phyloP scores from a whole-genome alignment of 2,329 filamentous ascomycete genomes.

The Bipolaris cookei region DNA sequence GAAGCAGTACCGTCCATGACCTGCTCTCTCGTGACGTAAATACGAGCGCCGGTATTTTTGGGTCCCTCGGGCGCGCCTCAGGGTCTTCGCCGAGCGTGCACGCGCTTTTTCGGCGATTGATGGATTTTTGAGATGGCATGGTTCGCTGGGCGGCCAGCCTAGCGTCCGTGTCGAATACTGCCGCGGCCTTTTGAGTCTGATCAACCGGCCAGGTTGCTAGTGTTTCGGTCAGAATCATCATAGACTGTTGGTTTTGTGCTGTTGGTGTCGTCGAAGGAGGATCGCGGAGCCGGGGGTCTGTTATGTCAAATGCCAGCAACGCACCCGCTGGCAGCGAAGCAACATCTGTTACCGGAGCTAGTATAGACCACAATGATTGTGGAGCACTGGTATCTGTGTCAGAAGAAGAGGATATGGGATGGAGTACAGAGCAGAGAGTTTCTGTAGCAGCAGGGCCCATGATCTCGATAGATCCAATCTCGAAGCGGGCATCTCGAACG shows the following conservation, averaged over 20 bases:
- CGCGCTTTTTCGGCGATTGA: constrained; percentile 76
- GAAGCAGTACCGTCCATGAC: constrained; percentile 82
- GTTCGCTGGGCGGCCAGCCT: constrained; percentile 70
- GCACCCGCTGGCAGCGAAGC: constrained; percentile 72
- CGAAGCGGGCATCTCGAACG: constrained; percentile 72
- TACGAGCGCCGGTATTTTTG: constrained; percentile 77
- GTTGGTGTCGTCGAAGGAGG: constrained; percentile 65
- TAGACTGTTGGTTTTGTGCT: constrained; percentile 27
- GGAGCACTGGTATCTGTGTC: constrained; percentile 37
- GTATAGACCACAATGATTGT: constrained; percentile 40
- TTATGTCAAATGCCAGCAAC: constrained; percentile 73
- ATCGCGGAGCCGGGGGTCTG: constrained; percentile 81
- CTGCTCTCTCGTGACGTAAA: constrained; percentile 63
- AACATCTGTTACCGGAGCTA: constrained; percentile 52
- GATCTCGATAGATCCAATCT: constrained; percentile 74
- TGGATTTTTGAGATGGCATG: constrained; percentile 75
- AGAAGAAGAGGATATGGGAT: constrained; percentile 48
- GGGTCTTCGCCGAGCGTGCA: constrained; percentile 69
- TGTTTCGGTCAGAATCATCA: constrained; percentile 60
- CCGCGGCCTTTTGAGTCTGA: constrained; percentile 52
- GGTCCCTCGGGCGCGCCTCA: constrained; percentile 65
- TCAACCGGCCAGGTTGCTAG: constrained; percentile 74
- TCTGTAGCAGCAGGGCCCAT: constrained; percentile 80
- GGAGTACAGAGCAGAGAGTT: constrained; percentile 72
- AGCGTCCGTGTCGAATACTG: constrained; percentile 71